Evolutionary conservation across 495 filamentous ascomycete genomes (phyloP).

Genomic region (Endocarpon pusillum): DNA sequence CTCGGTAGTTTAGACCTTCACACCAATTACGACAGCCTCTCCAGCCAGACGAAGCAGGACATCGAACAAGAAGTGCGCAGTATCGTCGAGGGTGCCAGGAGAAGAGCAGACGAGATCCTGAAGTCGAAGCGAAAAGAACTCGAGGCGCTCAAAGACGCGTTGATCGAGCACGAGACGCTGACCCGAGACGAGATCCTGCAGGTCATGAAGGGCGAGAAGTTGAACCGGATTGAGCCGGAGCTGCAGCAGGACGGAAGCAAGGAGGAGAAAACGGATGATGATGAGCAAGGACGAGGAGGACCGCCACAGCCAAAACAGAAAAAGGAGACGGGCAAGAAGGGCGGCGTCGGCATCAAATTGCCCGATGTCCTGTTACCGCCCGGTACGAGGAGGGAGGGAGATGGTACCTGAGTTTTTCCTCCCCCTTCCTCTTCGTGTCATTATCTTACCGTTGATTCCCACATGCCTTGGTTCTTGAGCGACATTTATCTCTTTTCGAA

Average conservation of each 20-base stretch:
- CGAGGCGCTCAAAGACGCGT: constrained; percentile 67
- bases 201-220: constrained; percentile 68
- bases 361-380: background rate
- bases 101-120: constrained; percentile 57
- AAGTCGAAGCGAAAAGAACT: constrained; percentile 59
- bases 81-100: constrained; percentile 64
- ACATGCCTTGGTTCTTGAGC: too few species aligned
- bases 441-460: too few species aligned
- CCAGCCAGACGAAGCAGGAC: constrained; percentile 61
- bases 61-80: constrained; percentile 78
- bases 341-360: background rate
- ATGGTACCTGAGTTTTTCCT: too few species aligned
- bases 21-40: constrained; percentile 61
- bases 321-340: background rate
- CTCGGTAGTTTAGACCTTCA: constrained; percentile 80
- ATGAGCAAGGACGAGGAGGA: too few species aligned
- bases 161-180: constrained; percentile 88
- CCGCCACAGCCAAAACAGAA: too few species aligned
- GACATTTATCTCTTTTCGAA: too few species aligned
- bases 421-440: too few species aligned
- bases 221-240: constrained; percentile 37
- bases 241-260: background rate
- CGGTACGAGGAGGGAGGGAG: background rate
- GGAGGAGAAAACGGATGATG: background rate
- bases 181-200: constrained; percentile 76